Evolutionary conservation across 2,329 filamentous ascomycete genomes (phyloP).

Genomic region (Penicillium italicum): DNA sequence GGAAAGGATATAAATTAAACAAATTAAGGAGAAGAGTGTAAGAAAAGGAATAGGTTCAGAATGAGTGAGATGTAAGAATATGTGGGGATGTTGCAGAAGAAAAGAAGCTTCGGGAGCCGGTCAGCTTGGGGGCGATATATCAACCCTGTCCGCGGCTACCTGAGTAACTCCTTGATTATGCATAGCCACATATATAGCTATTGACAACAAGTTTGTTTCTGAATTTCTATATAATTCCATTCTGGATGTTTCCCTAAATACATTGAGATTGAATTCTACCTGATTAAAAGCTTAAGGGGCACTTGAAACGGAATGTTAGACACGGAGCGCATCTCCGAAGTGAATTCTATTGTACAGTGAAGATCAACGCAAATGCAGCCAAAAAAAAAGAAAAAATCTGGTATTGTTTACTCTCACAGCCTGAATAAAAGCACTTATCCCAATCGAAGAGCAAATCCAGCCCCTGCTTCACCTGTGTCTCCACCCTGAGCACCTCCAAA

Average conservation of each 20-base stretch:
- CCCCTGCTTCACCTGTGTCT: slow-evolving; percentile 59
- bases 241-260: neutral
- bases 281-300: neutral
- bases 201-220: neutral
- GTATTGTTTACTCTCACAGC: neutral
- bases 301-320: neutral
- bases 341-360: neutral
- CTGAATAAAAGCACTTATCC: slow-evolving; percentile 25
- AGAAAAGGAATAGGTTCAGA: neutral
- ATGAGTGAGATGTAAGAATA: neutral
- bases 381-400: neutral
- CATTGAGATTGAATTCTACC: neutral
- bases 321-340: neutral
- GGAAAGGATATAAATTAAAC: neutral
- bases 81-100: slow-evolving; percentile 1
- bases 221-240: neutral
- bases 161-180: neutral
- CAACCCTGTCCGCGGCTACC: neutral
- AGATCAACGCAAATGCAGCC: neutral
- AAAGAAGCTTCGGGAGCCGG: slow-evolving; percentile 14
- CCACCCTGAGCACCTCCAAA: slow-evolving; percentile 65
- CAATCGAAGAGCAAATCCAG: slow-evolving; percentile 60
- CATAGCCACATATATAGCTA: neutral
- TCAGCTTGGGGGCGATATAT: slow-evolving; percentile 1
- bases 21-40: neutral